Conservation (phyloP, 306 rosid genomes). For the Albizia julibrissin region DNA sequence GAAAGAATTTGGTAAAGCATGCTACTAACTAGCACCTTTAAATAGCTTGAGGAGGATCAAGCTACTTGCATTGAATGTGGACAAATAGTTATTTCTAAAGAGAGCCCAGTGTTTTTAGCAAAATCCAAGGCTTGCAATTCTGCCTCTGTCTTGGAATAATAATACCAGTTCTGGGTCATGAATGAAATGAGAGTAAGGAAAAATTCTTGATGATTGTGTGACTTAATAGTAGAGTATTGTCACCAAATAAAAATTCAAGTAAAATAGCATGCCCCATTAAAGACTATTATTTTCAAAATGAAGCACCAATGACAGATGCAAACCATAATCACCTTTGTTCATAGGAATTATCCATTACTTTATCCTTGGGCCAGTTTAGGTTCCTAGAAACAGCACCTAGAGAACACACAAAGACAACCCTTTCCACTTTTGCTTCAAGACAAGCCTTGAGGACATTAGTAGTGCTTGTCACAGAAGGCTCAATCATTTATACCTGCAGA, state of each 20-base stretch:
- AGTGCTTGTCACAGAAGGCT: slow-evolving; percentile 74
- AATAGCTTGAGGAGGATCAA: slow-evolving; percentile 50
- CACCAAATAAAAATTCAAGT: neutral
- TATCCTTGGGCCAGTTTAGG: slow-evolving; percentile 30
- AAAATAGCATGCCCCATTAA: neutral
- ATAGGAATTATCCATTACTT: slow-evolving; percentile 45
- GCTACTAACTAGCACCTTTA: slow-evolving; percentile 44
- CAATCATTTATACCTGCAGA: slow-evolving; percentile 59
- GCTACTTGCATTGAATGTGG: slow-evolving; percentile 71
- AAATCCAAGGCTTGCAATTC: slow-evolving; percentile 67
- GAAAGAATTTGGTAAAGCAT: too few relatives aligned
- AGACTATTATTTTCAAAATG: neutral
- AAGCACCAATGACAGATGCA: neutral
- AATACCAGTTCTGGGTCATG: too few relatives aligned
- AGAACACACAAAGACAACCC: slow-evolving; percentile 46
- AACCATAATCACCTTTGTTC: slow-evolving; percentile 36
- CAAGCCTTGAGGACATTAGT: slow-evolving; percentile 46
- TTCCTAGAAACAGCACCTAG: slow-evolving; percentile 9
- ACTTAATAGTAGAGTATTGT: too few relatives aligned
- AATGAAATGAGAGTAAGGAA: too few relatives aligned
- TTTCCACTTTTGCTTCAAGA: slow-evolving; percentile 48
- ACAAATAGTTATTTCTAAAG: slow-evolving; percentile 56
- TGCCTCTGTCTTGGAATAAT: slow-evolving; percentile 71
- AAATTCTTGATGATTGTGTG: too few relatives aligned
- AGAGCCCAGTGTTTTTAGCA: slow-evolving; percentile 54